Evolutionary conservation across 768 basidiomycete species (phyloP).

Genomic region (Crucibulum laeve): DNA sequence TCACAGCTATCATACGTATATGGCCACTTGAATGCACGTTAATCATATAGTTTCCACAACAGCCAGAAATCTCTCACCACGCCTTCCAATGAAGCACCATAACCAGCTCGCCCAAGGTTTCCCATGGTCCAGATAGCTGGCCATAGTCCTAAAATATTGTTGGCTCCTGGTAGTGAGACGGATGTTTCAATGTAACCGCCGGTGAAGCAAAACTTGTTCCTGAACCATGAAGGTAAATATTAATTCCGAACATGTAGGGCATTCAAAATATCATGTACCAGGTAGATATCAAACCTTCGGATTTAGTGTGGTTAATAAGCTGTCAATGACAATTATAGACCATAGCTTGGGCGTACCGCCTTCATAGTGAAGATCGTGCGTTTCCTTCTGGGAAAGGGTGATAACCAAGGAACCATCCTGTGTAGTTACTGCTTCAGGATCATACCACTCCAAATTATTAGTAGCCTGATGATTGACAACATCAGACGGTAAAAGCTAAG

Average conservation of each 20-base stretch:
- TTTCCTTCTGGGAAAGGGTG: slow-evolving; percentile 57
- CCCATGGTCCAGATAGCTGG: slow-evolving; percentile 81
- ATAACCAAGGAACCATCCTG: slow-evolving; percentile 68
- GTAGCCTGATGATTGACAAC: slow-evolving; percentile 32
- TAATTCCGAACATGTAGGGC: too few species aligned
- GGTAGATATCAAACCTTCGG: slow-evolving; percentile 39
- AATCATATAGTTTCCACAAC: neutral
- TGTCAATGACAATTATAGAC: slow-evolving; percentile 2
- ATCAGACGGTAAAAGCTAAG: neutral
- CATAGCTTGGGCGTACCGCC: slow-evolving; percentile 42
- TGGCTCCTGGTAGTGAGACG: slow-evolving; percentile 63
- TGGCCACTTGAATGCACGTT: slow-evolving; percentile 55
- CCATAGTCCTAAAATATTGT: slow-evolving; percentile 67
- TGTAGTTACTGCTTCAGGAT: slow-evolving; percentile 77
- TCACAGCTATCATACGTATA: slow-evolving; percentile 83
- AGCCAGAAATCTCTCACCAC: slow-evolving; percentile 38
- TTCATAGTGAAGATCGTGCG: slow-evolving; percentile 68
- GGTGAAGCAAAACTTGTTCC: slow-evolving; percentile 91
- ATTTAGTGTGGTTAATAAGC: neutral
- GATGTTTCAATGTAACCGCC: slow-evolving; percentile 70
- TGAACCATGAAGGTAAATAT: slow-evolving; percentile 30
- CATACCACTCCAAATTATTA: slow-evolving; percentile 82
- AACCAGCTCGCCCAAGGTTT: slow-evolving; percentile 72
- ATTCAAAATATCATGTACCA: too few species aligned
- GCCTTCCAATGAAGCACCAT: slow-evolving; percentile 81